Evolutionary conservation across 306 rosid genomes (phyloP).

Genomic region (Pyrus pyrifolia): DNA sequence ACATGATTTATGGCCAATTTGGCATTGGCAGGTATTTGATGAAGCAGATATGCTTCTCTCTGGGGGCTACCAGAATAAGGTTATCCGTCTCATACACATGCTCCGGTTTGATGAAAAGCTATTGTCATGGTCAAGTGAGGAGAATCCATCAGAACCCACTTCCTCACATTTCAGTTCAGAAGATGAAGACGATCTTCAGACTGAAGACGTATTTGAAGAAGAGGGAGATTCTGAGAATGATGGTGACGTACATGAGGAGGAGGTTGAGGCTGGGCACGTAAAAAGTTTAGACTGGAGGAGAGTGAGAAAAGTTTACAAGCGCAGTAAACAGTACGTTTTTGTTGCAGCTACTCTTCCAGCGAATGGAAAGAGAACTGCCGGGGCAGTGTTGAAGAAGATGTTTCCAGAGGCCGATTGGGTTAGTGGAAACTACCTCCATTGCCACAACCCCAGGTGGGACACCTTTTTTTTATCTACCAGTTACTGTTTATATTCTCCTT

Average conservation of each 20-base stretch:
- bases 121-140: slow-evolving; percentile 41
- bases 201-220: slow-evolving; percentile 41
- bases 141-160: slow-evolving; percentile 22
- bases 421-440: slow-evolving; percentile 82
- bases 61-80: slow-evolving; percentile 91
- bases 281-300: slow-evolving; percentile 68
- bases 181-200: slow-evolving; percentile 41
- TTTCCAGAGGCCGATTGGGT: slow-evolving; percentile 88
- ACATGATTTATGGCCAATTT: neutral
- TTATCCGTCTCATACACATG: slow-evolving; percentile 76
- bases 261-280: slow-evolving; percentile 27
- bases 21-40: slow-evolving; percentile 71
- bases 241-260: slow-evolving; percentile 18
- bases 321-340: slow-evolving; percentile 88
- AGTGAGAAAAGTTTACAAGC: slow-evolving; percentile 61
- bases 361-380: slow-evolving; percentile 96
- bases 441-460: slow-evolving; percentile 86
- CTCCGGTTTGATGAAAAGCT: slow-evolving; percentile 81
- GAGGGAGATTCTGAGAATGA: slow-evolving; percentile 19
- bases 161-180: slow-evolving; percentile 31
- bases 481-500: neutral
- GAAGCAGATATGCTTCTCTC: slow-evolving; percentile 98
- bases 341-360: slow-evolving; percentile 96
- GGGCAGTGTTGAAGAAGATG: slow-evolving; percentile 65
- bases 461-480: neutral